These are phyloP conservation scores for Neonectria faginata DNA, from an alignment of 2,329 filamentous ascomycete genomes.

Conservation along the genomic window DNA sequence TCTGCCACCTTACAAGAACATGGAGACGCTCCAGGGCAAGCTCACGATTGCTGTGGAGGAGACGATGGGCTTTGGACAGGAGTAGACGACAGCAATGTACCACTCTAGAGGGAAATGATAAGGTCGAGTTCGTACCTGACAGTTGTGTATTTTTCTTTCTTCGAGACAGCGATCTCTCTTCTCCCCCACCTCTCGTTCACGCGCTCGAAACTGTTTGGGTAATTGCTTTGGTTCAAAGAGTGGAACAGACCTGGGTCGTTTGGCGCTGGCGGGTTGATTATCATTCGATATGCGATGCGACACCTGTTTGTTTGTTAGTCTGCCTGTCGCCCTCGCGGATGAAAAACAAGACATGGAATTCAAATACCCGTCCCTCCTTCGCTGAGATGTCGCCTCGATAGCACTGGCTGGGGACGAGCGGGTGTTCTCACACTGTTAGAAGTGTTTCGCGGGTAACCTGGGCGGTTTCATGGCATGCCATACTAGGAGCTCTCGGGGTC, in stretches of 20 bases:
- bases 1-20: conserved; percentile 89
- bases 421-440: conserved; percentile 14
- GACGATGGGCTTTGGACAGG: conserved; percentile 98
- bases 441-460: conserved; percentile 25
- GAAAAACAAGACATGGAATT: conserved; percentile 32
- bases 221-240: conserved; percentile 49
- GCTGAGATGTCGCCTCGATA: conserved; percentile 6
- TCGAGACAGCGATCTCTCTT: conserved; percentile 31
- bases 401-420: conserved; percentile 6
- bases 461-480: conserved; percentile 22
- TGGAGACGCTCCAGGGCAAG: conserved; percentile 88
- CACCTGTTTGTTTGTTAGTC: conserved; percentile 32
- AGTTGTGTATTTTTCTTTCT: conserved; percentile 36
- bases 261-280: conserved; percentile 49
- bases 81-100: conserved; percentile 66
- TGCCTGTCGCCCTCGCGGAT: conserved; percentile 26
- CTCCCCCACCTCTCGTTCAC: conserved; percentile 36
- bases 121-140: conserved; percentile 25
- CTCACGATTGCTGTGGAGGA: conserved; percentile 97
- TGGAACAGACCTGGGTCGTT: conserved; percentile 47
- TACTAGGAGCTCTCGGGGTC: conserved; percentile 20
- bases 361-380: conserved; percentile 17
- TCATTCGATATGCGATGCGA: conserved; percentile 43
- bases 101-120: conserved; percentile 33
- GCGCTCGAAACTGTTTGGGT: conserved; percentile 45